A percentile compares a stretch with the other conserved stretches of the same genome.
Conservation (phyloP, 1,139 yeast genomes). For the Suhomyces wounanorum region DNA sequence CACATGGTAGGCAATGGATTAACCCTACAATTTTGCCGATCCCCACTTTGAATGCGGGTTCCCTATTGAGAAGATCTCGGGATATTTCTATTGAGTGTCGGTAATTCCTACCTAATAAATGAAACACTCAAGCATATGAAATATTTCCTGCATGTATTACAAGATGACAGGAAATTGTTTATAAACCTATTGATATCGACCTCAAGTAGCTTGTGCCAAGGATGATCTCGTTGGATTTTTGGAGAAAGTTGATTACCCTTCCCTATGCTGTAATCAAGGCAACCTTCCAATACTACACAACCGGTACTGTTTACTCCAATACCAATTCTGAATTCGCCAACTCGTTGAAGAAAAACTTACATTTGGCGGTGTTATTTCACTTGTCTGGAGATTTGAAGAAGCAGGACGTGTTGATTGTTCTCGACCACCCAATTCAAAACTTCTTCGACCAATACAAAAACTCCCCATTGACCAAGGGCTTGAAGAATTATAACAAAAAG, state of each 20-base stretch:
- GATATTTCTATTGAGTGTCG: not conserved
- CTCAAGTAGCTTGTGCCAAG: not conserved
- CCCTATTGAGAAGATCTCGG: not conserved
- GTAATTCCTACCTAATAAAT: not conserved
- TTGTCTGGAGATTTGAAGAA: slow-evolving; percentile 24
- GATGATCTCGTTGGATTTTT: slow-evolving; percentile 10
- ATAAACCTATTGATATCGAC: not conserved
- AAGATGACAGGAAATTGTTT: not conserved
- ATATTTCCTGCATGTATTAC: not conserved
- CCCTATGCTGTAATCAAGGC: slow-evolving; percentile 27
- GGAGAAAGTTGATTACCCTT: slow-evolving; percentile 13
- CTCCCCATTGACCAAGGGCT: slow-evolving; percentile 15
- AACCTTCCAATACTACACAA: slow-evolving; percentile 30
- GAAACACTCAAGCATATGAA: not conserved
- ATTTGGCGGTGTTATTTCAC: slow-evolving; percentile 29
- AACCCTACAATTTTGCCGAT: not conserved
- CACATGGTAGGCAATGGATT: not conserved
- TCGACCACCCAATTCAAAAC: slow-evolving; percentile 15
- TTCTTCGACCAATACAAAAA: slow-evolving; percentile 13
- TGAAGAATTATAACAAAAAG: slow-evolving; percentile 18
- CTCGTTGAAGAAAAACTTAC: slow-evolving; percentile 34
- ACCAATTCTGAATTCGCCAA: slow-evolving; percentile 31
- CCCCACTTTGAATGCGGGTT: not conserved
- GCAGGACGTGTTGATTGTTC: slow-evolving; percentile 13
- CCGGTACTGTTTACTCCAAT: slow-evolving; percentile 34